Conservation (phyloP, 768 basidiomycete species). For the Pleurotus salmoneostramineus region DNA sequence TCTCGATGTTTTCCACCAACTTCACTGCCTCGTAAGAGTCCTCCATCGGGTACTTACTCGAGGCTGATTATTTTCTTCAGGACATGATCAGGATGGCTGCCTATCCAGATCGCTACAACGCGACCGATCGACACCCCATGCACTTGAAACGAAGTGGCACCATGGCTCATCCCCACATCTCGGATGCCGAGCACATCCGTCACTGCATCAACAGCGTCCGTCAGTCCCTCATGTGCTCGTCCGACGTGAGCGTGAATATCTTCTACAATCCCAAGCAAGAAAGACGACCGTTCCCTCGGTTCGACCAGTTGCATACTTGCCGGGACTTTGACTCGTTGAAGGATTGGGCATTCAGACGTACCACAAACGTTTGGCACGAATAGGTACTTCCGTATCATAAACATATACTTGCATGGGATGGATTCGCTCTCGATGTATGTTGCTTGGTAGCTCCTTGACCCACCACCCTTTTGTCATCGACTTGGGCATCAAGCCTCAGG, state of each 20-base stretch:
- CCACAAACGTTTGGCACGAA: too few relatives aligned
- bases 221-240: constrained; percentile 16
- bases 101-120: constrained; percentile 9
- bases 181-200: constrained; percentile 12
- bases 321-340: too few relatives aligned
- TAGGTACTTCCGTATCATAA: too few relatives aligned
- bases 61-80: neutral
- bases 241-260: constrained; percentile 15
- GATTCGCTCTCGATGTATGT: too few relatives aligned
- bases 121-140: neutral
- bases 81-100: constrained; percentile 14
- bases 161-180: constrained; percentile 3
- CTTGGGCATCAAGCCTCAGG: too few relatives aligned
- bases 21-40: constrained; percentile 20
- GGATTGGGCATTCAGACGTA: too few relatives aligned
- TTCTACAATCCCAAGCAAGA: constrained; percentile 9
- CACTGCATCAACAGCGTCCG: constrained; percentile 19
- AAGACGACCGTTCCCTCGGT: too few relatives aligned
- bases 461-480: too few relatives aligned
- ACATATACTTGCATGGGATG: too few relatives aligned
- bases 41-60: neutral
- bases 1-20: constrained; percentile 22
- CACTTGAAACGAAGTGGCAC: neutral
- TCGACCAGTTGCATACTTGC: too few relatives aligned
- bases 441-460: too few relatives aligned